A percentile compares a stretch with the other conserved stretches of the same genome.
Evolutionary conservation across 495 filamentous ascomycete genomes (phyloP).

Genomic region (Neurospora sp.): DNA sequence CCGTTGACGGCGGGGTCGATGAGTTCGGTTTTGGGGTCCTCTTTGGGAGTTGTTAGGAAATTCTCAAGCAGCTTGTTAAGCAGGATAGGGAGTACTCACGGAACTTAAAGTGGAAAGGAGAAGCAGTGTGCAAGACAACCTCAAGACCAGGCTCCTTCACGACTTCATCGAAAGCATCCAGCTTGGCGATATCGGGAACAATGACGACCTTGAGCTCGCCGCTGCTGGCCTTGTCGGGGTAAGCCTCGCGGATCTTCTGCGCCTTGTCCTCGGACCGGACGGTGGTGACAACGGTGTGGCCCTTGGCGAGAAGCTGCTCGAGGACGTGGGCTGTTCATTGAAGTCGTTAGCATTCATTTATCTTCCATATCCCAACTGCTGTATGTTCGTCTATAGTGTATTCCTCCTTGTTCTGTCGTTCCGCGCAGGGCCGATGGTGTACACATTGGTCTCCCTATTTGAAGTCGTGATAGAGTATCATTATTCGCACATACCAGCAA

Average conservation of each 20-base stretch:
- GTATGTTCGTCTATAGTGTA: neutral
- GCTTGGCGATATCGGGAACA: constrained; percentile 72
- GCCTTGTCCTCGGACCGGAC: constrained; percentile 77
- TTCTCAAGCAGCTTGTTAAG: neutral
- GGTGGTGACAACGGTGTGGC: constrained; percentile 72
- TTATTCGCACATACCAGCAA: constrained; percentile 30
- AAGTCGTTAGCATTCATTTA: neutral
- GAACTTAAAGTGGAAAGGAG: constrained; percentile 69
- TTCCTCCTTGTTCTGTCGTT: neutral
- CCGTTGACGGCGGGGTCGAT: constrained; percentile 79
- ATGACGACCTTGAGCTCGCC: constrained; percentile 65
- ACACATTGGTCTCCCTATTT: neutral
- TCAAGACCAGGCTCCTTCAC: constrained; percentile 70
- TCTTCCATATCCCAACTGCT: neutral
- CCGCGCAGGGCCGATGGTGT: neutral
- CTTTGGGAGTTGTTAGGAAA: constrained; percentile 1
- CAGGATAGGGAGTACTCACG: constrained; percentile 9
- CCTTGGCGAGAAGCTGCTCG: constrained; percentile 57
- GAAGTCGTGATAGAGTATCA: neutral
- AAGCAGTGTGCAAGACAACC: constrained; percentile 80
- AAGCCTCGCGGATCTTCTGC: constrained; percentile 57
- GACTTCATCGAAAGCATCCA: constrained; percentile 70
- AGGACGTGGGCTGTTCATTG: constrained; percentile 55
- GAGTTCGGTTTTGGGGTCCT: constrained; percentile 69
- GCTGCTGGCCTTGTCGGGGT: constrained; percentile 43